phyloP scores from a whole-genome alignment of 139 green algal genomes.

The Chlamydomonas incerta region DNA sequence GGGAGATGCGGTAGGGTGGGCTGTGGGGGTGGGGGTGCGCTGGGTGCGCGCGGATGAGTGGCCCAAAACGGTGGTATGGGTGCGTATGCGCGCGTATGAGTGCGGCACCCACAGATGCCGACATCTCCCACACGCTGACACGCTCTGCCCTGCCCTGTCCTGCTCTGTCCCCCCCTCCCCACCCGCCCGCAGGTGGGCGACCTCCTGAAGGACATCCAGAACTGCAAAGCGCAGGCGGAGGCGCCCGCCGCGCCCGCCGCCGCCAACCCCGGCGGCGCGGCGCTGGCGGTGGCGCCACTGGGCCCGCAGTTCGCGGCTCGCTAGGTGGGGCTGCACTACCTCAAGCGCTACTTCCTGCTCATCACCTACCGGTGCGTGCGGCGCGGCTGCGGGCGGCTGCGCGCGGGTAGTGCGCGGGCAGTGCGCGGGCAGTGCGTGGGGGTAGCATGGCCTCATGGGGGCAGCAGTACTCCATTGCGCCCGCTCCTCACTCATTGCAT shows the following conservation, averaged over 20 bases:
- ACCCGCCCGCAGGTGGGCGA: constrained; percentile 59
- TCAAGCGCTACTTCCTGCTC: constrained; percentile 94
- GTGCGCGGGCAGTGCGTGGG: too few species aligned
- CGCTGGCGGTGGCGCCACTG: background rate
- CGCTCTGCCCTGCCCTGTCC: background rate
- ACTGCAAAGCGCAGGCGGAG: constrained; percentile 53
- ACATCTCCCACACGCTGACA: background rate
- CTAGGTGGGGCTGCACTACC: constrained; percentile 90
- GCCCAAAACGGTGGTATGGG: too few species aligned
- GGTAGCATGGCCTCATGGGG: too few species aligned
- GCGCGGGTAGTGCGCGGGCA: too few species aligned
- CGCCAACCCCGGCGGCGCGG: background rate
- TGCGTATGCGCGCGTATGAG: too few species aligned
- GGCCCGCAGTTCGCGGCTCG: constrained; percentile 73
- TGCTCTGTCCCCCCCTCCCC: background rate
- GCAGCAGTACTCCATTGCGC: too few species aligned
- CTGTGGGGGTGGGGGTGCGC: too few species aligned
- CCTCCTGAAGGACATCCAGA: constrained; percentile 78
- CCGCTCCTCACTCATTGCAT: too few species aligned
- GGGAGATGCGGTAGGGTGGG: too few species aligned
- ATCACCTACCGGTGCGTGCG: constrained; percentile 84
- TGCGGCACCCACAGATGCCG: too few species aligned
- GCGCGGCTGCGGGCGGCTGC: too few species aligned
- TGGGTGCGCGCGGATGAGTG: too few species aligned
- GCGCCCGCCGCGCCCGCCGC: background rate